Base-by-base conservation (phyloP, 345 rosid genomes). In the Kernera saxatilis region DNA sequence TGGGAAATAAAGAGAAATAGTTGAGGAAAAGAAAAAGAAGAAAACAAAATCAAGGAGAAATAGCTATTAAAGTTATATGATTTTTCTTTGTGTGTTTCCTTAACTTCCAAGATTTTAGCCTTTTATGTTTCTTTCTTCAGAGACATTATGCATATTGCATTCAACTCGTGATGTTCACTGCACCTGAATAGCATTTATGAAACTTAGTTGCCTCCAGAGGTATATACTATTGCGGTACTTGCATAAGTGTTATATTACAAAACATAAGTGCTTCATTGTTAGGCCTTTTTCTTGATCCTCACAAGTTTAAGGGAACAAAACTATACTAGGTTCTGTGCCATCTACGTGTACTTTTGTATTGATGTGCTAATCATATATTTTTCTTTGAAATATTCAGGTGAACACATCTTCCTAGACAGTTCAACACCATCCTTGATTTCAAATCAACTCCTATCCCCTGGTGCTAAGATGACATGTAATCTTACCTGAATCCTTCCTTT, bases 381-480 rank as follows among this genome's bases (percentile, higher is more conserved):
- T 49, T 36, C 22, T 35, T 58, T 68, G 77, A 48, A 30, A 15
- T 41, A 76, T 82, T 76, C 89, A 94, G 99, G 99, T 70, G 99
- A 94, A 77, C 83, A 78, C 58, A 78, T 85, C 64, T 91, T 94
- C 64, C 72, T 94, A 79, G 96, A 91, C 60, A 76, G 83, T 71
- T 87, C 95, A 11, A 75, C 86, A 17, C 72, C 88, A 45, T 57
- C 85, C 41, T 66, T 89, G 32, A 71, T 84, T 67, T 85, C 96
- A 14, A 88, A 82, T 81, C 91, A 86, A 71, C 82, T 86, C 51
- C 79, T 93, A 61, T 83, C 96, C 21, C 75, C 86, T 54, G 84
- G 91, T 74, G 84, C 88, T 69, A 74, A 74, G 58, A 87, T 83
- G 82, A 81, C 89, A 77, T 89, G 97, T 94, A 80, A 78, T 86